Evolutionary conservation across 345 rosid species (phyloP).

Genomic region (Camelina neglecta): DNA sequence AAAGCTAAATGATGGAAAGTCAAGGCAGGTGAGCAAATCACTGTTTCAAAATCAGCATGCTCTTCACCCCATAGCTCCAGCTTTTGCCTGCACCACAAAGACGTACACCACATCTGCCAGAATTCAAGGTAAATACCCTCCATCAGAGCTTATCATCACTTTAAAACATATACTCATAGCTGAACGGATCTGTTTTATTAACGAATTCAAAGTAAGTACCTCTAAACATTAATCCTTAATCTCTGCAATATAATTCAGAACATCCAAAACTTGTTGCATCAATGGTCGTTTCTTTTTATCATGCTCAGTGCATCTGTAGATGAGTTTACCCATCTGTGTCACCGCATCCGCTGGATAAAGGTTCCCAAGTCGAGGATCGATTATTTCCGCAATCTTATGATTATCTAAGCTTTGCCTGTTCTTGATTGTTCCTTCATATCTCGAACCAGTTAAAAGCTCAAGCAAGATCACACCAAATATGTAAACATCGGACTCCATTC

Average conservation of each 20-base stretch:
- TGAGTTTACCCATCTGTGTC: constrained; percentile 8
- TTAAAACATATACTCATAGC: too few relatives aligned
- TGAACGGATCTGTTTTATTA: too few relatives aligned
- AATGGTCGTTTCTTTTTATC: constrained; percentile 3
- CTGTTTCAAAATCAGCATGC: too few relatives aligned
- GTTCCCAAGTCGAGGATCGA: constrained; percentile 24
- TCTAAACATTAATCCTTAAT: constrained; percentile 4
- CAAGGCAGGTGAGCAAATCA: too few relatives aligned
- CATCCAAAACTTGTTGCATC: constrained; percentile 27
- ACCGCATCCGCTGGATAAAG: constrained; percentile 21
- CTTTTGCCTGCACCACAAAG: too few relatives aligned
- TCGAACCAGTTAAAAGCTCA: constrained; percentile 9
- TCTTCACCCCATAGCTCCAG: too few relatives aligned
- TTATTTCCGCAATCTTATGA: background rate
- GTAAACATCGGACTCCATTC: background rate
- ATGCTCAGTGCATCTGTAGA: background rate
- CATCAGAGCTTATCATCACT: too few relatives aligned
- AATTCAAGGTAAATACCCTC: too few relatives aligned
- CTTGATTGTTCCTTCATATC: background rate
- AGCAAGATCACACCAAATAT: constrained; percentile 29
- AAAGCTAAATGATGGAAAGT: too few relatives aligned
- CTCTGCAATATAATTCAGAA: constrained; percentile 19
- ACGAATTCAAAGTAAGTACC: too few relatives aligned
- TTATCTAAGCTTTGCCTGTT: background rate
- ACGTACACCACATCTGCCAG: too few relatives aligned